Percentiles rank a stretch among this genome's conserved stretches.
Conservation (phyloP, 768 basidiomycete genomes). For the Amanita molliuscula region DNA sequence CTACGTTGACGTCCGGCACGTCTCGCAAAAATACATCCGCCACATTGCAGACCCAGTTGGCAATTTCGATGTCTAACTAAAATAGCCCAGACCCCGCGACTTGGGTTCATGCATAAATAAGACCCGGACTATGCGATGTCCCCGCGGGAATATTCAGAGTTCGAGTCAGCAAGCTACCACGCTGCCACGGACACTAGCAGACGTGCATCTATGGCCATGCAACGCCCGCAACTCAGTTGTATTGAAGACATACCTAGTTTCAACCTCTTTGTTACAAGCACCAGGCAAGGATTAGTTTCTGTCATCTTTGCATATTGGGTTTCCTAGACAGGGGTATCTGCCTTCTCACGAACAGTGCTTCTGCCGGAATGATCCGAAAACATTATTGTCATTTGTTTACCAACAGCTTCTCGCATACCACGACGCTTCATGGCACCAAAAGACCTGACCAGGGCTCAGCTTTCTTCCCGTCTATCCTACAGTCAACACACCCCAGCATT, state of each 20-base stretch:
- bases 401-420: background rate
- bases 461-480: constrained; percentile 64
- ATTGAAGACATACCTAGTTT: too few species aligned
- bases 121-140: background rate
- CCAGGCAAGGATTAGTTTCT: too few species aligned
- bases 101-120: background rate
- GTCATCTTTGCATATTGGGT: too few species aligned
- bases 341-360: too few species aligned
- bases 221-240: too few species aligned
- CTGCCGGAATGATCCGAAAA: too few species aligned
- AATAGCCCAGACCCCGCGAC: background rate
- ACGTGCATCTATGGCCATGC: background rate
- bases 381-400: background rate
- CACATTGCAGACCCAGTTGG: too few species aligned
- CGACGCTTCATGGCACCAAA: constrained; percentile 37
- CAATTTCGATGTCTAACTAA: background rate
- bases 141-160: background rate
- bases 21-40: too few species aligned
- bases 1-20: too few species aligned
- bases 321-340: too few species aligned
- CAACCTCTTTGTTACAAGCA: too few species aligned
- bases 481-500: constrained; percentile 51
- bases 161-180: background rate
- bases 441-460: constrained; percentile 62
- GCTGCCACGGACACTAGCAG: background rate